These are phyloP conservation scores for Mikania micrantha DNA, from an alignment of 129 eudicot species.

Conservation along the genomic window DNA sequence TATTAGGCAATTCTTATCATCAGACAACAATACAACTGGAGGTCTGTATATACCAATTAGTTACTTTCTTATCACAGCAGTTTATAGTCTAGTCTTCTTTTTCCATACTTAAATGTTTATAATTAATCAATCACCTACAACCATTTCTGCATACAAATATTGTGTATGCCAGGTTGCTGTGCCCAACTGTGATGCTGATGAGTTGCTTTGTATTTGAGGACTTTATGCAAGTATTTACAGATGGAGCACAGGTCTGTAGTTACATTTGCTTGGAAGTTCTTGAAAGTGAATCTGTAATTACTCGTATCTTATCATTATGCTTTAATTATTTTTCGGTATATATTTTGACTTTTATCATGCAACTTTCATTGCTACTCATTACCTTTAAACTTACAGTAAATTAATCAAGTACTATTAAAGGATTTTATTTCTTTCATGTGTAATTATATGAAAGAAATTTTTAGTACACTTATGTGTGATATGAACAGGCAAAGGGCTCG, in stretches of 20 bases:
- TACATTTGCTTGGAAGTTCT: neutral
- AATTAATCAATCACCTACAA: neutral
- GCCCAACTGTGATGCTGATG: constrained; percentile 68
- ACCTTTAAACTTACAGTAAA: neutral
- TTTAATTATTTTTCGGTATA: neutral
- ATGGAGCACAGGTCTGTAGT: constrained; percentile 59
- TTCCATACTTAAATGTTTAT: neutral
- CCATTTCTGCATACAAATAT: neutral
- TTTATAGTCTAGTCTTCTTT: neutral
- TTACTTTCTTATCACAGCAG: neutral
- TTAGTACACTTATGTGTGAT: neutral
- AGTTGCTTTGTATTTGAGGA: constrained; percentile 82
- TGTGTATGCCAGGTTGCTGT: constrained; percentile 36
- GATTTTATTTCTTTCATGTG: neutral
- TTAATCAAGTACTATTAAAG: neutral
- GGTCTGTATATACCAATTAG: constrained; percentile 33
- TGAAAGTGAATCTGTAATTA: neutral
- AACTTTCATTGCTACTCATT: neutral
- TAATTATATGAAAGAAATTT: neutral
- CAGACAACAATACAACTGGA: constrained; percentile 38
- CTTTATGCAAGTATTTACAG: constrained; percentile 74
- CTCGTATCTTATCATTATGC: neutral
- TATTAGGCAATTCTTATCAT: constrained; percentile 37
- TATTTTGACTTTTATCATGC: neutral
- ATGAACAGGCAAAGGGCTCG: constrained; percentile 76